Evolutionary conservation across 2,329 filamentous ascomycete genomes (phyloP), one percentile per base, ranked within the genome.

Genomic region (Cladosporium sp.): DNA sequence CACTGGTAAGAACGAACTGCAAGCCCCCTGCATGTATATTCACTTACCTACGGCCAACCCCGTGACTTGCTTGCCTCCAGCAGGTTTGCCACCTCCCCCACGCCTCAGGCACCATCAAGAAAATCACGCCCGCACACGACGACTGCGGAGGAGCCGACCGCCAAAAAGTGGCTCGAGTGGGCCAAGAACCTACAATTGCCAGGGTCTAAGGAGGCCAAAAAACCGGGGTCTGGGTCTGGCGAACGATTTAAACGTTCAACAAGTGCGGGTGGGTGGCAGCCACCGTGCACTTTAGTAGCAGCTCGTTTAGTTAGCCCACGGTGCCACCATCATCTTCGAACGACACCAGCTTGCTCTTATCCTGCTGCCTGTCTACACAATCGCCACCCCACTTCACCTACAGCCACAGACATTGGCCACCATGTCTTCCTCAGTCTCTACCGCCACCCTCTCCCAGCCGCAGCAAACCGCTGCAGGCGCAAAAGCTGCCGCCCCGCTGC

Each of bases 341-440:
- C 56, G 23, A 61, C 58, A n/a, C n/a, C n/a, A 61, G 58, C 58
- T 63, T 63, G 60, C 36, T 13, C 23, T 39, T 43, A 25, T 51
- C 48, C 21, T 28, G 48, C 30, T 62, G 61, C 46, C 13, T 51
- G 18, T 8, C 25, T 14, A 3, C 30, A 25, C 51, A 54, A 10
- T 30, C 28, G n/a, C 51, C 26, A 25, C 51, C 43, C 14, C 32
- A 30, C 26, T n/a, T n/a, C 18, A 28, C 58, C 18, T 21, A 61
- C 28, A 36, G n/a, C 43, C 43, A 63, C 34, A 30, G 60, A 63
- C 60, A 56, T 63, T 63, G 60, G 60, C 53, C 57, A 67, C 57
- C 26, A 70, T 70, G 69, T 64, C 69, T 48, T 63, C 68, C 23
- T 69, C 70, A 67, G 70, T 70, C 69, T 67, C 69, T 68, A 73